Percentiles rank a stretch among this genome's conserved stretches.
These are phyloP conservation scores for Naganishia randhawae DNA, from an alignment of 768 basidiomycete species.

Conservation along the genomic window DNA sequence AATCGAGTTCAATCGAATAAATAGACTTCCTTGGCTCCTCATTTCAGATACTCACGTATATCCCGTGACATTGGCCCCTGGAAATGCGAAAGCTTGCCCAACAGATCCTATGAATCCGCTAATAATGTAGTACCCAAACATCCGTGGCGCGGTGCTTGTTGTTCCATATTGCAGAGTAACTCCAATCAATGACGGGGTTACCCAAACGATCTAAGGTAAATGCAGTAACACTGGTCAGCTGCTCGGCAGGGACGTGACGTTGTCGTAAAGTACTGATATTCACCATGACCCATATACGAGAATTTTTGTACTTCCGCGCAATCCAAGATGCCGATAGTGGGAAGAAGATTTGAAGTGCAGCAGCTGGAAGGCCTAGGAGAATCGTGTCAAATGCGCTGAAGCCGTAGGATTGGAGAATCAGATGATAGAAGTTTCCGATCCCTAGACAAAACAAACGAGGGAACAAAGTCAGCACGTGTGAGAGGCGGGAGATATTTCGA, in stretches of 20 bases:
- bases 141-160: conserved; percentile 29
- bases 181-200: conserved; percentile 34
- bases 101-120: conserved; percentile 37
- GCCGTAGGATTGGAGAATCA: conserved; percentile 40
- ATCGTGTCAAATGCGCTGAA: conserved; percentile 39
- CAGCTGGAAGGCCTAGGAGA: conserved; percentile 38
- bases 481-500: not conserved
- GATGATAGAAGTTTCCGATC: conserved; percentile 38
- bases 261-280: not conserved
- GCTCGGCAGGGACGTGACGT: not conserved
- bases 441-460: not conserved
- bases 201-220: conserved; percentile 26
- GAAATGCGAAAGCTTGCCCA: conserved; percentile 37
- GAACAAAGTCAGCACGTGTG: not conserved
- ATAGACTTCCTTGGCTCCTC: not conserved
- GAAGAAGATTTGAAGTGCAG: conserved; percentile 39
- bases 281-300: conserved; percentile 33
- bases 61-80: conserved; percentile 36
- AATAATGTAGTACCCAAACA: conserved; percentile 38
- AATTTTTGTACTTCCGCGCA: conserved; percentile 31
- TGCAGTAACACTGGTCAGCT: not conserved
- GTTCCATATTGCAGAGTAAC: conserved; percentile 37
- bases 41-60: conserved; percentile 30
- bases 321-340: conserved; percentile 35
- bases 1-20: not conserved